Conservation (phyloP, 805 yeast genomes). For the Naumovozyma castellii region DNA sequence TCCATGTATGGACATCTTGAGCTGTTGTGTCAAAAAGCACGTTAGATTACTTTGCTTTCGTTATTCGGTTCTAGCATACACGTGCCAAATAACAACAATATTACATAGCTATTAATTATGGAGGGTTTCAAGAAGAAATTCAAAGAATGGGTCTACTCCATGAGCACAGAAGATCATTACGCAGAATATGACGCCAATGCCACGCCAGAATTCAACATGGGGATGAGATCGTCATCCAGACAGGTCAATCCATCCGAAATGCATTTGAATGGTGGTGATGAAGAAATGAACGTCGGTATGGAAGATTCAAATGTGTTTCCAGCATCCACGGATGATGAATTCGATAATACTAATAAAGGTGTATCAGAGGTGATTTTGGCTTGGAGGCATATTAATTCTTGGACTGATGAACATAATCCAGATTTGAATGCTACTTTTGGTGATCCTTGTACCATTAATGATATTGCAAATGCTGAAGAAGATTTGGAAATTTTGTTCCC, state of each 20-base stretch:
- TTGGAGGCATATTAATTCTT: conserved; percentile 81
- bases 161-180: conserved; percentile 59
- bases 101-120: conserved; percentile 19
- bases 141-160: conserved; percentile 52
- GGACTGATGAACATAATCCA: conserved; percentile 71
- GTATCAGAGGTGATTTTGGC: conserved; percentile 67
- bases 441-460: conserved; percentile 71
- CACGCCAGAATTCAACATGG: conserved; percentile 24
- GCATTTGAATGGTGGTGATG: conserved; percentile 13
- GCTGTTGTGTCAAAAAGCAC: too few relatives aligned
- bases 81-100: too few relatives aligned
- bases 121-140: conserved; percentile 36
- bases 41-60: too few relatives aligned
- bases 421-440: conserved; percentile 73
- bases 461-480: conserved; percentile 71
- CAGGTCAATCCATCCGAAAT: conserved; percentile 12
- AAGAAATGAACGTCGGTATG: conserved; percentile 13
- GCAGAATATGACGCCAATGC: conserved; percentile 52
- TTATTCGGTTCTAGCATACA: too few relatives aligned
- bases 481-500: conserved; percentile 74
- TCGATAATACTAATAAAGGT: conserved; percentile 39
- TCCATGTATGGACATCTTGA: too few relatives aligned
- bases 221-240: conserved; percentile 12
- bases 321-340: conserved; percentile 29
- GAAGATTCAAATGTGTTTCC: conserved; percentile 13